Base-by-base conservation (phyloP, 768 basidiomycete genomes). In the Neoboletus subvelutipes region DNA sequence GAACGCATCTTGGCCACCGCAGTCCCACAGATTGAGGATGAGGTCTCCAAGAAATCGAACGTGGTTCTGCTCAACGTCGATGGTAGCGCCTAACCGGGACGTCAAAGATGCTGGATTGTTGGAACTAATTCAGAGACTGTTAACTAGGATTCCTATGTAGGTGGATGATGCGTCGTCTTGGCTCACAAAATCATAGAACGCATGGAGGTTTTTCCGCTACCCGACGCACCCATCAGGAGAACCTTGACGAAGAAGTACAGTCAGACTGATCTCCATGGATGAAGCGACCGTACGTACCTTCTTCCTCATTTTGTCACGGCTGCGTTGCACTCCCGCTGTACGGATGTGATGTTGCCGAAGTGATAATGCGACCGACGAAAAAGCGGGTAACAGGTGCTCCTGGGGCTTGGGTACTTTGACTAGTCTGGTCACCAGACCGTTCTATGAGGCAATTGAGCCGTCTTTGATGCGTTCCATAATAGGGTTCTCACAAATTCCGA, bases 1-100 rank as follows among this genome's bases (percentile, higher is more conserved):
- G 79, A 97, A 98, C 15, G 94, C 85, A 70, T 97, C 94, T 73
- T 99, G 97, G 9, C 97, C 97, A 42, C 96, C 97, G 64, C 97
- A 98, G 74, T 99, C 97, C 96, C 96, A 98, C 6, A 98, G 80
- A 69, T 96, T 96, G 72, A 99, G 85, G 59, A 94, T 90, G 65
- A 98, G 86, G 68, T 96, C 93, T 15, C 94, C 95, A 15, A 99
- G 85, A 73, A 99, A 98, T 42, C 94, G 89, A 60, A 98, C 94
- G 69, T 97, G 93, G 64, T 95, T 96, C 71, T 95, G 92, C 71
- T 98, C 96, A 58, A 98, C 94, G 71, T 98, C 96, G 62, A 98
- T 96, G 10, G 97, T 99, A 18, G 96, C 95, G 28, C 95, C 95
- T 31, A 99, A 82, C 18, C 95, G 84, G 48, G 90, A 81, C 2